Evolutionary conservation across 441 rosid species (phyloP).

Genomic region (Codiaeum variegatum): DNA sequence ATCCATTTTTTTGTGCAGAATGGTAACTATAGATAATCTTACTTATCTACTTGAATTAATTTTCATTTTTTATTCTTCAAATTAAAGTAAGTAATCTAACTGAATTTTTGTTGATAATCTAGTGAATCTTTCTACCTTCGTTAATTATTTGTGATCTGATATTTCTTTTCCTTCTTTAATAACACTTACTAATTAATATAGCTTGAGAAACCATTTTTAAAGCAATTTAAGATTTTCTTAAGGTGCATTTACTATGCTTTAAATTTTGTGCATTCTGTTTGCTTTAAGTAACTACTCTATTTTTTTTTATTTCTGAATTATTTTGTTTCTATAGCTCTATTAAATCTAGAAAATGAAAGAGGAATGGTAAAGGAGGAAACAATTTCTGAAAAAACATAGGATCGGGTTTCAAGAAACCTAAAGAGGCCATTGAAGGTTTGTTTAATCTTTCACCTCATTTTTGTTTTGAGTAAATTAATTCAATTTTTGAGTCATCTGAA

Average conservation of each 20-base stretch:
- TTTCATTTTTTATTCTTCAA: no score
- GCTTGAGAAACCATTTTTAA: slow-evolving; percentile 77
- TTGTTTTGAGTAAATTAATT: not conserved
- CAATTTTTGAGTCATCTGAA: not conserved
- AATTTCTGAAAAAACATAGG: slow-evolving; percentile 76
- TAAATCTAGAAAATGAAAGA: slow-evolving; percentile 65
- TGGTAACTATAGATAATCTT: no score
- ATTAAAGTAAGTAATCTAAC: no score
- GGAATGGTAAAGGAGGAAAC: slow-evolving; percentile 86
- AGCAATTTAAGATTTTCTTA: slow-evolving; percentile 76
- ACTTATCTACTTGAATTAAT: no score
- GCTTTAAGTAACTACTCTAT: not conserved
- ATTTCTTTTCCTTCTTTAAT: not conserved
- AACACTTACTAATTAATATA: slow-evolving; percentile 13
- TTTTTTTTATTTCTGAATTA: not conserved
- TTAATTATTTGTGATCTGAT: not conserved
- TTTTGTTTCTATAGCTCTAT: slow-evolving; percentile 41
- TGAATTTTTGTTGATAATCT: no score
- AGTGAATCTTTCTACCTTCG: no score
- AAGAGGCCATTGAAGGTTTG: slow-evolving; percentile 78
- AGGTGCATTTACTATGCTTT: slow-evolving; percentile 25
- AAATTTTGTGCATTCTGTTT: not conserved
- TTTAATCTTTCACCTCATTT: no score
- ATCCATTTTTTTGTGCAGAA: no score
- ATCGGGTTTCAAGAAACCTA: slow-evolving; percentile 75